phyloP scores from a whole-genome alignment of 2,329 filamentous ascomycete species.

The Coniochaeta sp. region DNA sequence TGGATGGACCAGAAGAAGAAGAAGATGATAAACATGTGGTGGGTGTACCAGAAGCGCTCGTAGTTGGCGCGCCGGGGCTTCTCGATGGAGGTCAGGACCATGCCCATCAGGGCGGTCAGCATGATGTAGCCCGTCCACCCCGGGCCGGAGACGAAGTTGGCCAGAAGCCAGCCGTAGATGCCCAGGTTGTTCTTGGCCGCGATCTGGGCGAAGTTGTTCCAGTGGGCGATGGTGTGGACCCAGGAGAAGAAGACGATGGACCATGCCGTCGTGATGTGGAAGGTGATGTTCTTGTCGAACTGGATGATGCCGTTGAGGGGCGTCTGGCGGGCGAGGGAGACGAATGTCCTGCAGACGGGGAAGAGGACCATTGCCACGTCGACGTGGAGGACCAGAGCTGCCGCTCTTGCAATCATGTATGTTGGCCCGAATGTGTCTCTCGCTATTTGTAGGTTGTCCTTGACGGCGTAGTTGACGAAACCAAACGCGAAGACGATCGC shows the following conservation, averaged over 20 bases:
- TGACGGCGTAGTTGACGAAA: slow-evolving; percentile 72
- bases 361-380: slow-evolving; percentile 75
- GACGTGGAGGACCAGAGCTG: slow-evolving; percentile 72
- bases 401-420: slow-evolving; percentile 68
- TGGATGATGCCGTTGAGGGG: slow-evolving; percentile 81
- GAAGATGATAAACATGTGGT: slow-evolving; percentile 83
- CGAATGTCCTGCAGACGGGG: slow-evolving; percentile 77
- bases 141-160: slow-evolving; percentile 72
- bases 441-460: slow-evolving; percentile 63
- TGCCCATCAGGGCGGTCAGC: slow-evolving; percentile 70
- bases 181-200: slow-evolving; percentile 69
- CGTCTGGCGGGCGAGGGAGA: slow-evolving; percentile 73
- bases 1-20: slow-evolving; percentile 90
- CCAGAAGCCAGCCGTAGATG: slow-evolving; percentile 69
- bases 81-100: slow-evolving; percentile 71
- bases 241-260: slow-evolving; percentile 84
- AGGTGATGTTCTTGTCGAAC: slow-evolving; percentile 85
- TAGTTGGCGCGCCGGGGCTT: slow-evolving; percentile 75
- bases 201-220: slow-evolving; percentile 78
- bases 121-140: slow-evolving; percentile 86
- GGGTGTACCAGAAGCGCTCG: slow-evolving; percentile 86
- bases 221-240: slow-evolving; percentile 80
- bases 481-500: slow-evolving; percentile 72
- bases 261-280: slow-evolving; percentile 80
- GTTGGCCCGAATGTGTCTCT: slow-evolving; percentile 67